phyloP scores from a whole-genome alignment of 345 rosid species.

The Excoecaria agallocha region DNA sequence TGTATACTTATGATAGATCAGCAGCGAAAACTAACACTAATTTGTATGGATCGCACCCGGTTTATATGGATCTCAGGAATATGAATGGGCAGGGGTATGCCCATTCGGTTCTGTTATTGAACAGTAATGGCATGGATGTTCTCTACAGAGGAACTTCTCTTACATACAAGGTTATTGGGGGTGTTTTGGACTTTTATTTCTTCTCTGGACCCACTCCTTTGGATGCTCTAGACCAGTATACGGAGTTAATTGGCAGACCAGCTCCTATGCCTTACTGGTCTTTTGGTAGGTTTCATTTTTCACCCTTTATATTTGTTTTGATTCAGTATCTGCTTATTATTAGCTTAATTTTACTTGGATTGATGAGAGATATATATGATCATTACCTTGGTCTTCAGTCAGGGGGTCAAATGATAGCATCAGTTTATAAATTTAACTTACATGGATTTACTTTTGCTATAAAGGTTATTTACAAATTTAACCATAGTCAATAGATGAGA shows the following conservation, averaged over 20 bases:
- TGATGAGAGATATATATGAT: background rate
- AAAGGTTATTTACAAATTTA: background rate
- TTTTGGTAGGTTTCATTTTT: slow-evolving; percentile 52
- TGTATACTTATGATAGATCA: slow-evolving; percentile 79
- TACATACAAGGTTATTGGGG: slow-evolving; percentile 91
- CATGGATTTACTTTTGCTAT: background rate
- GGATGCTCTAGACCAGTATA: slow-evolving; percentile 79
- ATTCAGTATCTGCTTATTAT: background rate
- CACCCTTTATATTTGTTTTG: background rate
- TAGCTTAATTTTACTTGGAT: background rate
- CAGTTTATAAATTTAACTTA: background rate
- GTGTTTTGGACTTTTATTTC: slow-evolving; percentile 90
- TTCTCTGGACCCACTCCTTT: slow-evolving; percentile 79
- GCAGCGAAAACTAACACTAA: slow-evolving; percentile 84
- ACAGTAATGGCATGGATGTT: slow-evolving; percentile 98
- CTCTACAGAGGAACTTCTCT: slow-evolving; percentile 75
- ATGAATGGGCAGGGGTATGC: slow-evolving; percentile 58
- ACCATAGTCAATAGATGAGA: background rate
- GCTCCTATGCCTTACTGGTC: slow-evolving; percentile 99
- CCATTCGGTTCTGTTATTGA: slow-evolving; percentile 76
- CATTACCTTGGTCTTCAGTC: background rate
- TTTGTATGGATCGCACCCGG: slow-evolving; percentile 90
- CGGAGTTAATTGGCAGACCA: slow-evolving; percentile 78
- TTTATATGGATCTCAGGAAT: slow-evolving; percentile 94
- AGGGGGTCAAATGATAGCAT: background rate